phyloP scores from a whole-genome alignment of 257 asterid genomes.

The Solanum medicagineum region DNA sequence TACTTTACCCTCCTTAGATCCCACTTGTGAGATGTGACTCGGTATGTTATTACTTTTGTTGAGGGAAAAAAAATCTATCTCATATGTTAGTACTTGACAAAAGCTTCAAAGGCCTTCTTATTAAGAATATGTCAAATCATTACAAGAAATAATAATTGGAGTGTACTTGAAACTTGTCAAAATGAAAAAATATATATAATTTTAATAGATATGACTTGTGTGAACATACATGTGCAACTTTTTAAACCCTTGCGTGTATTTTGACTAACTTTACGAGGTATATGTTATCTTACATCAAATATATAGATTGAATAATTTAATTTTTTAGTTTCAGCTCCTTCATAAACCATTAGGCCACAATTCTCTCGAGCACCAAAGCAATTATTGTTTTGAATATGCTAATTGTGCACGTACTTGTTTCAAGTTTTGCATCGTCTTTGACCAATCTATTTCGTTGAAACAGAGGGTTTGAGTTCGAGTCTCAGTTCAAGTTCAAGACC shows the following conservation, averaged over 20 bases:
- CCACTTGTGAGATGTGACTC: no score
- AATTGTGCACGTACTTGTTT: neutral
- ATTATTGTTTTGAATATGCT: neutral
- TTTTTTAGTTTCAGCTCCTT: neutral
- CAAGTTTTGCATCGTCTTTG: neutral
- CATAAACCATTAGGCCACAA: neutral
- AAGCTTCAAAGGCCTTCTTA: neutral
- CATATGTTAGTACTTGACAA: neutral
- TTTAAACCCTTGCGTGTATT: neutral
- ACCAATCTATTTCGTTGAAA: neutral
- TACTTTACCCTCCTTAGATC: accelerated
- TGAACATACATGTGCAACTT: neutral
- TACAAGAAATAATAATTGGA: no score
- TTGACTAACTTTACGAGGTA: neutral
- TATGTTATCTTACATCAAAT: neutral
- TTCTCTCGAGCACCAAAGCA: neutral
- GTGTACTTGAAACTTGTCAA: no score
- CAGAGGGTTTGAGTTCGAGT: neutral
- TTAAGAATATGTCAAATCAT: neutral
- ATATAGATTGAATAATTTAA: neutral
- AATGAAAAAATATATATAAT: no score
- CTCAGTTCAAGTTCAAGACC: neutral
- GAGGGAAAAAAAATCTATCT: neutral
- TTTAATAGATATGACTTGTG: neutral
- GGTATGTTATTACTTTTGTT: no score